Evolutionary conservation across 2,329 filamentous ascomycete genomes (phyloP).

Genomic region (Colletotrichum tropicale): DNA sequence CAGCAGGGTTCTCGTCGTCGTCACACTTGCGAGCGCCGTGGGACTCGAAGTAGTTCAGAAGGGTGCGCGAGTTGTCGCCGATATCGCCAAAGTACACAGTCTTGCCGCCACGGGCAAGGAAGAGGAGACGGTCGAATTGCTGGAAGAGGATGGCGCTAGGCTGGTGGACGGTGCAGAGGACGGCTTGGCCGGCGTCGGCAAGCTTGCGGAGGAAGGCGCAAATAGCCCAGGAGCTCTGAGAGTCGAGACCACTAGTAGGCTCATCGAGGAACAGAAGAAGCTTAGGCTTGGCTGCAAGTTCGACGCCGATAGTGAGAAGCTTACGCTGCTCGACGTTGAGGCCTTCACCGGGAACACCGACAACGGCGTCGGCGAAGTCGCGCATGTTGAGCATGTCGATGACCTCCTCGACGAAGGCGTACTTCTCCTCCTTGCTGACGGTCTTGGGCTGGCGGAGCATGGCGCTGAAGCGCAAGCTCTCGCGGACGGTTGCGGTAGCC

Average conservation of each 20-base stretch:
- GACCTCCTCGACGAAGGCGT: conserved; percentile 66
- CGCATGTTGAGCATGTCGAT: conserved; percentile 71
- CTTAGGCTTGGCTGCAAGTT: conserved; percentile 60
- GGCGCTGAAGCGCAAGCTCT: conserved; percentile 60
- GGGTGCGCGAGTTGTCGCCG: conserved; percentile 59
- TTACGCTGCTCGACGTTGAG: conserved; percentile 68
- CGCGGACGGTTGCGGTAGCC: conserved; percentile 58
- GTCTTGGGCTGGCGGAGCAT: conserved; percentile 59
- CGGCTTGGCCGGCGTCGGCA: conserved; percentile 56
- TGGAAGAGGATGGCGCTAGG: conserved; percentile 58
- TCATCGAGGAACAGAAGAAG: conserved; percentile 68
- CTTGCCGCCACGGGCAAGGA: conserved; percentile 68
- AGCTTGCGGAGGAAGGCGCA: conserved; percentile 66
- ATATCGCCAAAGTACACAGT: conserved; percentile 75
- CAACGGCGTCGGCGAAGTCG: conserved; percentile 69
- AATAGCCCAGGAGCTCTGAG: conserved; percentile 68
- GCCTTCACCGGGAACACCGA: conserved; percentile 66
- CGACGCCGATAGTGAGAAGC: conserved; percentile 65
- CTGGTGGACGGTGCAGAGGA: conserved; percentile 62
- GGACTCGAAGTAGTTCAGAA: conserved; percentile 68
- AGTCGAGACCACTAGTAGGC: conserved; percentile 66
- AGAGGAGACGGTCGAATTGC: conserved; percentile 64
- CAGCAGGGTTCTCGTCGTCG: conserved; percentile 72
- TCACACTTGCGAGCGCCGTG: conserved; percentile 67
- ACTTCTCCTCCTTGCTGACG: conserved; percentile 61